Evolutionary conservation across 495 filamentous ascomycete genomes (phyloP).

Genomic region (Penicillium canariense): DNA sequence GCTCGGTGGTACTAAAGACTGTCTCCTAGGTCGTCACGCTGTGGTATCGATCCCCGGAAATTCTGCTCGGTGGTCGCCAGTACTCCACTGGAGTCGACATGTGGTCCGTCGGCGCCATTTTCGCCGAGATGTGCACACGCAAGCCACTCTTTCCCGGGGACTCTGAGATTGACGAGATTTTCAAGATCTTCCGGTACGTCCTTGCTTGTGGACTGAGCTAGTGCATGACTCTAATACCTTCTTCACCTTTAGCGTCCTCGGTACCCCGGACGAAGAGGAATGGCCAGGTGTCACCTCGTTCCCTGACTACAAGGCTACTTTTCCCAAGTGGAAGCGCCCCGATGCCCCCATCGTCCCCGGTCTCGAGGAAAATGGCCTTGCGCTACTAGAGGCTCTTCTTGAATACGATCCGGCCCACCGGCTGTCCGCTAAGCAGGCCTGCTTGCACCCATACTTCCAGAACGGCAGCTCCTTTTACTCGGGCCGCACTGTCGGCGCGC

Average conservation of each 20-base stretch:
- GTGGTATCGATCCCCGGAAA: conserved; percentile 98
- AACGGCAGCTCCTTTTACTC: conserved; percentile 58
- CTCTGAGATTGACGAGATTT: conserved; percentile 99
- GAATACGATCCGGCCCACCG: conserved; percentile 93
- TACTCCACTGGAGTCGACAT: conserved; percentile 99
- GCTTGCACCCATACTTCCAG: conserved; percentile 88
- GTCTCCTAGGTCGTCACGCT: conserved; percentile 78
- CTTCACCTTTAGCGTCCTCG: conserved; percentile 62
- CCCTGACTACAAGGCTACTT: conserved; percentile 95
- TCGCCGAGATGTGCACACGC: conserved; percentile 98
- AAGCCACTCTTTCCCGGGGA: conserved; percentile 97
- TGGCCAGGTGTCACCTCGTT: conserved; percentile 98
- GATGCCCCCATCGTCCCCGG: conserved; percentile 55
- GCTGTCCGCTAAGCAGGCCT: conserved; percentile 94
- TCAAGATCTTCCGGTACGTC: conserved; percentile 93
- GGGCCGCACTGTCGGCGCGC: conserved; percentile 34
- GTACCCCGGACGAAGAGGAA: conserved; percentile 80
- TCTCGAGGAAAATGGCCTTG: conserved; percentile 73
- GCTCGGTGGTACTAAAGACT: neutral
- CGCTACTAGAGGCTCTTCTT: conserved; percentile 86
- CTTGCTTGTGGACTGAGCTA: neutral
- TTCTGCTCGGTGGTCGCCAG: conserved; percentile 92
- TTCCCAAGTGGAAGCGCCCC: conserved; percentile 92
- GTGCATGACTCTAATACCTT: neutral
- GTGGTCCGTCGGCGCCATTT: conserved; percentile 99